Evolutionary conservation across 768 basidiomycete genomes (phyloP), one percentile per base, ranked within the genome.

Genomic region (Mycena alexandri): DNA sequence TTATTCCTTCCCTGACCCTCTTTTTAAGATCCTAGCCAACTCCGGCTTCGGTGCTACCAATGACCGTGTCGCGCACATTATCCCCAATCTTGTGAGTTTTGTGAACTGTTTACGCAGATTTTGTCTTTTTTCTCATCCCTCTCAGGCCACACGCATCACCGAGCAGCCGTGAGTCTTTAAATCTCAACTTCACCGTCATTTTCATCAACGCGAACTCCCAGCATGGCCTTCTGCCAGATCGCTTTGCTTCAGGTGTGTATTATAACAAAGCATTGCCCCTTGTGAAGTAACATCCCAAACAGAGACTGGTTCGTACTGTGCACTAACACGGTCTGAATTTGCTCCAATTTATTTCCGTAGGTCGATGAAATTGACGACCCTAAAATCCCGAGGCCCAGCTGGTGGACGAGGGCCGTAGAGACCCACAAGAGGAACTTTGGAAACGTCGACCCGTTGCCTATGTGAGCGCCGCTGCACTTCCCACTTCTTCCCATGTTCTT

Each of bases 401-500:
- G 69, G 71, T 76, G 73, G 73, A 46, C 56, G 44, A 52, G 68
- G 22, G 59, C 60, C 47, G 76, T 78, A 22, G 47, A 63, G 9
- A 44, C 61, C 2, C 74, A 76, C 55, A 46, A 53, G 50, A 54
- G 60, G 46, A 24, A 59, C 1, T 57, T 57, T 41, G 58, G 72
- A 58, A 65, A 63, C 14, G 43, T 73, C 21, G 75, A 77, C 58
- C 75, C 75, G 25, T 47, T 66, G 44, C 69, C 69, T 13, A 66
- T 70, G 59, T 76, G 14, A 66, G 65, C 29, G 6, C 29, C 6
- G 29, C 29, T 29, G 29, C 29, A 29, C 6, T n/a, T n/a, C n/a
- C 29, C 29, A 3, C 29, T 29, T 6, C 55, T 19, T 57, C 24
- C 13, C 4, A n/a, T 24, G 10, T 25, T 24, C 16, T 41, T 52